A percentile compares a stretch with the other conserved stretches of the same genome.
These are phyloP conservation scores for Vachellia collinsii DNA, from an alignment of 306 rosid species.

Conservation along the genomic window DNA sequence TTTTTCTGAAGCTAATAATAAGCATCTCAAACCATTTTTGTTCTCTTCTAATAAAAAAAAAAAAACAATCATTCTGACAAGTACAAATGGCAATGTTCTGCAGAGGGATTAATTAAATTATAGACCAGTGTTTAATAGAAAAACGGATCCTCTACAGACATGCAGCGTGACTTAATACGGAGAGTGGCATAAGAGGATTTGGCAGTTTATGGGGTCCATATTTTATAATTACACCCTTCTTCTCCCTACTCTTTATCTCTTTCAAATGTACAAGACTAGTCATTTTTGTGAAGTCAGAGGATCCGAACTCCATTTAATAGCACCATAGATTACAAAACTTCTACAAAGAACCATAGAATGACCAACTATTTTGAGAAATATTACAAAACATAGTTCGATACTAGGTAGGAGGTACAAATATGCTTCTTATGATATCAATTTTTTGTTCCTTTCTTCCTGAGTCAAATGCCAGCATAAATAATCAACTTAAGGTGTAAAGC, in stretches of 20 bases:
- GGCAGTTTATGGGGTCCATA: neutral
- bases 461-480: constrained; percentile 5
- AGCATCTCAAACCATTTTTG: neutral
- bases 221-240: neutral
- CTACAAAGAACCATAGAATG: constrained; percentile 22
- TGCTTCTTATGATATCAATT: neutral
- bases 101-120: constrained; percentile 25
- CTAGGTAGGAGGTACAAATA: neutral
- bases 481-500: neutral
- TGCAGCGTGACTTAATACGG: neutral
- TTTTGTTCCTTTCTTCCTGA: neutral
- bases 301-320: neutral
- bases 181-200: neutral
- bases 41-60: constrained; percentile 18
- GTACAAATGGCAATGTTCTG: neutral
- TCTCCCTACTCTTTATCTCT: neutral
- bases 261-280: neutral
- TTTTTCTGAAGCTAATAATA: neutral
- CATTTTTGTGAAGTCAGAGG: neutral
- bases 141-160: neutral
- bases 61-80: constrained; percentile 8
- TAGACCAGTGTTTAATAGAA: neutral
- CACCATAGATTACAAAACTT: constrained; percentile 12
- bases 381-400: neutral
- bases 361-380: neutral